Evolutionary conservation across 257 asterid genomes (phyloP), one percentile per base, ranked within the genome.

Genomic region (Prunella vulgaris): DNA sequence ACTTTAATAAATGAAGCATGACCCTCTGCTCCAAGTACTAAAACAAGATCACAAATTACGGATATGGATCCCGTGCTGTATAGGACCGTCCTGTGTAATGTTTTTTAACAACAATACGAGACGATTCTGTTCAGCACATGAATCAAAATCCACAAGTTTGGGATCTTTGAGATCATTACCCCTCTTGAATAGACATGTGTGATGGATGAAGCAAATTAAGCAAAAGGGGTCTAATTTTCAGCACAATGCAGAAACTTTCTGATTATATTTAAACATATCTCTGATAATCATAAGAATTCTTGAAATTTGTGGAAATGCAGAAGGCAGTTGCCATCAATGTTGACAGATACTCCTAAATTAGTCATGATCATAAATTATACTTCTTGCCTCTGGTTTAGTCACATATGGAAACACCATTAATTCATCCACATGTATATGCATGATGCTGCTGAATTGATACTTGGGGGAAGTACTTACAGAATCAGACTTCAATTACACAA

Each of bases 201-300:
- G 53, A 1, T 46, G 21, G 53, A n/a, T 24, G 21, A 40, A 40
- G 70, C 13, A 51, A 52, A 65, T 54, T 22, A 22, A 40, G 49
- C 60, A 59, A 42, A 67, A 20, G 46, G 66, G 44, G 44, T 69
- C 80, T 78, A 67, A 78, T 82, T 78, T 79, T 79, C 74, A 75
- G 88, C 78, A 85, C 81, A 78, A 35, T 35, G 12, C 12, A 35
- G 12, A 8, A 35, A 35, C 7, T 7, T 35, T 35, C 42, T 7
- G 8, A 35, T 35, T 35, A 35, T 35, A 7, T 8, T 35, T 35
- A 35, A 32, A 32, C 37, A 32, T 32, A 5, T 32, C 77, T 74
- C 74, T 75, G 64, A 75, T 79, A 75, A 77, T 76, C 59, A 56
- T 56, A 24, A 22, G 24, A 13, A 67, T 17, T 14, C 24, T 64